phyloP scores from a whole-genome alignment of 192 early-diverging fungal genomes.

The Backusella sp. region DNA sequence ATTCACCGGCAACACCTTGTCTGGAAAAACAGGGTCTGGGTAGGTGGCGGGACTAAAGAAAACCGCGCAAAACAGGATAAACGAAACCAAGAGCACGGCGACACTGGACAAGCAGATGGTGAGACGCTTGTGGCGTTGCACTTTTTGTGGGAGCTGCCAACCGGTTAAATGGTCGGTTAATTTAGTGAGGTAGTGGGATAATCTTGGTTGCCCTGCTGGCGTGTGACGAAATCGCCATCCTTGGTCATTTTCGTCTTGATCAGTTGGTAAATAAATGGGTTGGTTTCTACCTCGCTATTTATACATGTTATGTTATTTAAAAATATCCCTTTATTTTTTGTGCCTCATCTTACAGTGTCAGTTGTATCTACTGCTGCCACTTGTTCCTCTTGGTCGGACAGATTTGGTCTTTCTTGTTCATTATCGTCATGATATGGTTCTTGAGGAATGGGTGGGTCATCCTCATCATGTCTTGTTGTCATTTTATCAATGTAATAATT shows the following conservation, averaged over 20 bases:
- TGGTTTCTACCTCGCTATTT: not conserved
- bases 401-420: slow-evolving; percentile 4
- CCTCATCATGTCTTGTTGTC: not conserved
- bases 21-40: slow-evolving; percentile 32
- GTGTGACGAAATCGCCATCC: not conserved
- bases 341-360: not conserved
- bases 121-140: slow-evolving; percentile 9
- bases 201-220: not conserved
- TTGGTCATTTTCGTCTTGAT: not conserved
- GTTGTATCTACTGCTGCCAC: not conserved
- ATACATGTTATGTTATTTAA: slow-evolving; percentile 10
- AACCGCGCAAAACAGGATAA: slow-evolving; percentile 30
- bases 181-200: not conserved
- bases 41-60: slow-evolving; percentile 26
- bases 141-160: not conserved
- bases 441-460: not conserved
- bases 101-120: slow-evolving; percentile 9
- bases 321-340: not conserved
- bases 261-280: slow-evolving; percentile 26
- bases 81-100: slow-evolving; percentile 9
- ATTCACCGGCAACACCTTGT: slow-evolving; percentile 15
- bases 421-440: slow-evolving; percentile 10
- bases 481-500: not conserved
- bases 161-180: not conserved
- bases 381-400: not conserved